A percentile compares a stretch with the other conserved stretches of the same genome.
Evolutionary conservation across 345 rosid genomes (phyloP).

Genomic region (Cochlearia excelsa): DNA sequence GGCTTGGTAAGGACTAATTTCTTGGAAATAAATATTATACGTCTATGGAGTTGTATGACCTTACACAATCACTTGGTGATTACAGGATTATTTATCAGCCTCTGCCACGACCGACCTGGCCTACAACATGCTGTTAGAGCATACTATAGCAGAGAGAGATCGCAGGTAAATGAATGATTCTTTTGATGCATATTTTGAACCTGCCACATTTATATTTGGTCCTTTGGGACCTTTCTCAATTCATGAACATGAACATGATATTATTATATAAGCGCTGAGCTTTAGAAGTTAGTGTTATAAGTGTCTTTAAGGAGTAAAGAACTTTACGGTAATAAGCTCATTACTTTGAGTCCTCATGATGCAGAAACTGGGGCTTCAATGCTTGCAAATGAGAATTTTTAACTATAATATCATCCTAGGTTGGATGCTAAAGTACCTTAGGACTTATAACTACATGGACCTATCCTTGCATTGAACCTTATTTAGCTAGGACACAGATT

Average conservation of each 20-base stretch:
- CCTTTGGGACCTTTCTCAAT: conserved; percentile 1
- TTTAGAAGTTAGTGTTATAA: conserved; percentile 11
- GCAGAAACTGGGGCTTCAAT: neutral
- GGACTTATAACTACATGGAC: conserved; percentile 2
- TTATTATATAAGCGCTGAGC: neutral
- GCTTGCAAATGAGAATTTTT: conserved; percentile 1
- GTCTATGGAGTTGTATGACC: conserved; percentile 4
- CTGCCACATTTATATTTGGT: neutral
- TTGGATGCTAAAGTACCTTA: conserved; percentile 8
- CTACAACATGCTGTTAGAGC: conserved; percentile 78
- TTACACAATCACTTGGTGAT: conserved; percentile 29
- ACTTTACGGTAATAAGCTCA: conserved; percentile 14
- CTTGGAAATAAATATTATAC: neutral
- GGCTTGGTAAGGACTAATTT: conserved; percentile 12
- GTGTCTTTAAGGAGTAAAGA: conserved; percentile 3
- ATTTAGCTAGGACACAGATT: conserved; percentile 20
- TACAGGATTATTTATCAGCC: conserved; percentile 85
- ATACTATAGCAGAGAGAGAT: conserved; percentile 92
- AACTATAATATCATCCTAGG: conserved; percentile 15
- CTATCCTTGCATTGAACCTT: conserved; percentile 7
- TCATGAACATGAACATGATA: conserved; percentile 17
- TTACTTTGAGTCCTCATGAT: conserved; percentile 1
- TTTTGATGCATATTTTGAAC: conserved; percentile 14
- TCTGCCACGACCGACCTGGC: conserved; percentile 81
- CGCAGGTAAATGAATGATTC: conserved; percentile 64